These are phyloP conservation scores for Lentinula detonsa DNA, from an alignment of 768 basidiomycete genomes.

Conservation along the genomic window DNA sequence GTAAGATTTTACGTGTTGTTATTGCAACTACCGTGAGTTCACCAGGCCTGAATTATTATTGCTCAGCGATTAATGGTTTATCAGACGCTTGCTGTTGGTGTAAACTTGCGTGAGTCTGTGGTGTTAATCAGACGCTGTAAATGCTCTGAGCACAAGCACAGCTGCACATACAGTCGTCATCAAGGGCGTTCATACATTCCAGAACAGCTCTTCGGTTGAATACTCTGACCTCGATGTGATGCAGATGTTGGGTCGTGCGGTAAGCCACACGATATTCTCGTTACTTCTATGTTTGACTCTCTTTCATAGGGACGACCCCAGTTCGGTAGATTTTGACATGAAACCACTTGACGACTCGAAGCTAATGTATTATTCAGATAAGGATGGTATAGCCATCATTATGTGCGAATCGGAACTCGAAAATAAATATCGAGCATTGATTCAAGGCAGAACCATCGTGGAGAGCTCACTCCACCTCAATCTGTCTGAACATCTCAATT, in stretches of 20 bases:
- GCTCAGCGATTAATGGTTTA: conserved; percentile 10
- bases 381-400: conserved; percentile 78
- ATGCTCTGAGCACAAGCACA: conserved; percentile 20
- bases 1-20: conserved; percentile 58
- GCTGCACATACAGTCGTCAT: conserved; percentile 93
- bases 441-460: conserved; percentile 67
- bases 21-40: conserved; percentile 76
- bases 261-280: conserved; percentile 25
- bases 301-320: conserved; percentile 74
- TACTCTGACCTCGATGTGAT: conserved; percentile 91
- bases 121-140: not conserved
- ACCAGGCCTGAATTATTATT: not conserved
- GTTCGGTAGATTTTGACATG: conserved; percentile 48
- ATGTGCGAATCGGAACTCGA: conserved; percentile 73
- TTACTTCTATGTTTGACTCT: not conserved
- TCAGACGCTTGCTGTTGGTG: conserved; percentile 92
- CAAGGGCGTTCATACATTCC: conserved; percentile 81
- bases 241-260: conserved; percentile 96
- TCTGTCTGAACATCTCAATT: conserved; percentile 88
- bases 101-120: conserved; percentile 74
- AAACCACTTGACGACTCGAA: not conserved
- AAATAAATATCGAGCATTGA: conserved; percentile 62
- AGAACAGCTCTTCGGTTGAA: conserved; percentile 63
- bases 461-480: conserved; percentile 84
- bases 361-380: conserved; percentile 42